phyloP scores from a whole-genome alignment of 2,329 filamentous ascomycete genomes.

The Penicillium sp. region DNA sequence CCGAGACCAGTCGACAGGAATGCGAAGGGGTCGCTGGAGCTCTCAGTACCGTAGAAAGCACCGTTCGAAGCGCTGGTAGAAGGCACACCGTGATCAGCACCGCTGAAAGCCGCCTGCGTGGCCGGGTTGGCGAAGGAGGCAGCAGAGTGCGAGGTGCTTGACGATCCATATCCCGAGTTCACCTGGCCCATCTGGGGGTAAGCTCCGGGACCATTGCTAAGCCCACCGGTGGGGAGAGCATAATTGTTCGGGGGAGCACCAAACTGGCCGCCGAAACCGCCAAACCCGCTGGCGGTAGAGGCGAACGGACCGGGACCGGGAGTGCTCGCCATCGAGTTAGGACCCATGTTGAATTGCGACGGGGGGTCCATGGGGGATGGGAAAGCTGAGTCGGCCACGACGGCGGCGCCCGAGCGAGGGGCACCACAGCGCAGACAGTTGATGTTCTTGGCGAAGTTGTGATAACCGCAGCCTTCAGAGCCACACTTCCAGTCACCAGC shows the following conservation, averaged over 20 bases:
- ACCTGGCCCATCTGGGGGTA: conserved; percentile 69
- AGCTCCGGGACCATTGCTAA: conserved; percentile 72
- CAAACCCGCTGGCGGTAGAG: conserved; percentile 66
- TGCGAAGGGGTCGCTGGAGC: conserved; percentile 61
- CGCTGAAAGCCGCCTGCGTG: conserved; percentile 91
- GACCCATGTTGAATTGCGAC: conserved; percentile 79
- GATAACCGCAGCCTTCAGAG: conserved; percentile 93
- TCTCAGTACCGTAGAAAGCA: conserved; percentile 61
- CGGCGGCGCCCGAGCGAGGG: conserved; percentile 86
- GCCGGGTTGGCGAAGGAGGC: conserved; percentile 90
- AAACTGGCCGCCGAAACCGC: conserved; percentile 73
- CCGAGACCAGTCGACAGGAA: conserved; percentile 63
- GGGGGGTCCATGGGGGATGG: conserved; percentile 85
- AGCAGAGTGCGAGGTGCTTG: conserved; percentile 74
- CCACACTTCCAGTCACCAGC: conserved; percentile 99
- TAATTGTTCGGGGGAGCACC: conserved; percentile 81
- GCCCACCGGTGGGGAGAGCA: conserved; percentile 72
- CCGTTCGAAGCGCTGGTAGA: conserved; percentile 75
- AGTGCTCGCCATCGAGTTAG: conserved; percentile 80
- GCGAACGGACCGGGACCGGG: conserved; percentile 75
- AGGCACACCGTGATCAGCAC: conserved; percentile 75
- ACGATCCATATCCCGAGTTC: conserved; percentile 76
- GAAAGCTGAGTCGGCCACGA: conserved; percentile 91
- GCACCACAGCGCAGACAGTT: conserved; percentile 95
- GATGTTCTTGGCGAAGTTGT: conserved; percentile 99